A percentile compares a stretch with the other conserved stretches of the same genome.
These are phyloP conservation scores for Coemansia sp. DNA, from an alignment of 192 early-diverging fungal species.

Conservation along the genomic window DNA sequence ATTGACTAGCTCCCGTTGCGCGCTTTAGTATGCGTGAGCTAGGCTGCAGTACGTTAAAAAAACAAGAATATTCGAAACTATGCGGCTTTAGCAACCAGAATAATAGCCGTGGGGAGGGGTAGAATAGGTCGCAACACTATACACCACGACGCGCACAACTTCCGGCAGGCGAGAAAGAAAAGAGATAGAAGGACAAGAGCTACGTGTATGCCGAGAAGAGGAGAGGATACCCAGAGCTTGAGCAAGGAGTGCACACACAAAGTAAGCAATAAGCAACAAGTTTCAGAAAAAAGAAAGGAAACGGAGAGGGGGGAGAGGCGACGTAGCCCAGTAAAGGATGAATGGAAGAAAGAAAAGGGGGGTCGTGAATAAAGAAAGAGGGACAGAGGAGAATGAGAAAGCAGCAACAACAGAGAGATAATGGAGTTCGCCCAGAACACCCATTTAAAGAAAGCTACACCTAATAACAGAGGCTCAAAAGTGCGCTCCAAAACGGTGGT, in stretches of 20 bases:
- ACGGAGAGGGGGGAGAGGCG: not conserved
- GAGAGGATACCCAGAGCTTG: not conserved
- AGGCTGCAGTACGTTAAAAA: not conserved
- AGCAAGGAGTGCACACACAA: not conserved
- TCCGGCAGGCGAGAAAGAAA: not conserved
- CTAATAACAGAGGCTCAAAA: not conserved
- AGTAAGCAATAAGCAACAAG: not conserved
- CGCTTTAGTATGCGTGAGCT: not conserved
- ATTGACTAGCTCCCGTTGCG: not conserved
- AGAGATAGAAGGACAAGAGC: no score
- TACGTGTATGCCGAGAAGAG: not conserved
- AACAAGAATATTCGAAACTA: not conserved
- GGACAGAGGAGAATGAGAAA: not conserved
- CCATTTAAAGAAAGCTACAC: constrained; percentile 5
- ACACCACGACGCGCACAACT: not conserved
- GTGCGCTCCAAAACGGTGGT: not conserved
- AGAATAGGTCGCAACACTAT: not conserved
- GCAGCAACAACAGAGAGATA: constrained; percentile 1
- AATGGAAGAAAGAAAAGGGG: constrained; percentile 3
- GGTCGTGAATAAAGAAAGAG: constrained; percentile 5
- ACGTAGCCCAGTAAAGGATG: constrained; percentile 5
- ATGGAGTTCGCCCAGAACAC: not conserved
- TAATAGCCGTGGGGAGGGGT: not conserved
- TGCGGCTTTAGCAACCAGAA: not conserved
- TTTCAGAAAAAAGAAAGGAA: not conserved